Evolutionary conservation across 2,329 filamentous ascomycete species (phyloP).

Genomic region (Xylaria sp.): DNA sequence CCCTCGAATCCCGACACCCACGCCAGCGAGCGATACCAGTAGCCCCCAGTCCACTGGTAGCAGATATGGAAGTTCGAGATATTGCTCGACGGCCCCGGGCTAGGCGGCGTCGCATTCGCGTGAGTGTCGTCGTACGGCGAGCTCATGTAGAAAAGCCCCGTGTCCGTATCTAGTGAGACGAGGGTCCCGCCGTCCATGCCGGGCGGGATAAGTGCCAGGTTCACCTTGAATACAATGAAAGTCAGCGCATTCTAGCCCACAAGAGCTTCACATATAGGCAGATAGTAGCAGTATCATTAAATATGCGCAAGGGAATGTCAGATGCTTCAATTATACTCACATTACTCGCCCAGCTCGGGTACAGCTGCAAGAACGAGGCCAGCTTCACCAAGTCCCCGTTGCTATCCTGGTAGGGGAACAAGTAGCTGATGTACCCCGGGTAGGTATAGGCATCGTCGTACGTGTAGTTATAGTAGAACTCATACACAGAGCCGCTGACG

Average conservation of each 20-base stretch:
- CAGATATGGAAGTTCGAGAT: constrained; percentile 35
- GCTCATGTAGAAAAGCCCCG: constrained; percentile 31
- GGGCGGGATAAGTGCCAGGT: constrained; percentile 23
- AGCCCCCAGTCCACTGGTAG: constrained; percentile 36
- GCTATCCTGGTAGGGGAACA: constrained; percentile 9
- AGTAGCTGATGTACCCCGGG: constrained; percentile 32
- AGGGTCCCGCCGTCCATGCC: constrained; percentile 17
- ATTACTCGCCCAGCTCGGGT: constrained; percentile 33
- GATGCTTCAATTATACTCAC: constrained; percentile 16
- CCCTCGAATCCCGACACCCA: constrained; percentile 33
- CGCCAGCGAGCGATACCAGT: constrained; percentile 34
- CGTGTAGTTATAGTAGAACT: constrained; percentile 39
- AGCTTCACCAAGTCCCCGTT: constrained; percentile 14
- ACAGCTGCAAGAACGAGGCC: constrained; percentile 30
- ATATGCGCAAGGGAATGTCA: background rate
- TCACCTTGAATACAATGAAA: constrained; percentile 12
- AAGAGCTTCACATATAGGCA: background rate
- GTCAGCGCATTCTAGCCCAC: background rate
- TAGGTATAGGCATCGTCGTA: constrained; percentile 3
- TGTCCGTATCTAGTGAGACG: constrained; percentile 24
- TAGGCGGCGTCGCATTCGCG: constrained; percentile 25
- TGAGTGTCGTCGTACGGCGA: constrained; percentile 26
- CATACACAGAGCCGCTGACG: constrained; percentile 27
- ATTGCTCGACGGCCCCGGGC: background rate
- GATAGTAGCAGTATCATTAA: too few relatives aligned